phyloP scores from a whole-genome alignment of 2,329 filamentous ascomycete species.

The Penicillium sp. region DNA sequence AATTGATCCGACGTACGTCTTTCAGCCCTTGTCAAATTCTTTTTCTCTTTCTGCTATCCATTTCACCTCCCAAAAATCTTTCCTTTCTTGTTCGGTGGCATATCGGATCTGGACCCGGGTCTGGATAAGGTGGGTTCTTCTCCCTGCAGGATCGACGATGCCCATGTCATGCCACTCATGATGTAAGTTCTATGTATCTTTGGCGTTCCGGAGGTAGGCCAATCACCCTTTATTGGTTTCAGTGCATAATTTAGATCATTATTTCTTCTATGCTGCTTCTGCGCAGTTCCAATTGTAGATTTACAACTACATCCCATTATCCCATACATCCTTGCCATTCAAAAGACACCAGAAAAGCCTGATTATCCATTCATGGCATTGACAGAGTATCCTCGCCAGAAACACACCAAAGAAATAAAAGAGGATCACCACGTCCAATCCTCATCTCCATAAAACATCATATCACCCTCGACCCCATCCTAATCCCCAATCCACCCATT shows the following conservation, averaged over 20 bases:
- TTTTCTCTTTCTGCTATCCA: slow-evolving; percentile 10
- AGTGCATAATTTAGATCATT: not conserved
- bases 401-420: slow-evolving; percentile 2
- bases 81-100: slow-evolving; percentile 6
- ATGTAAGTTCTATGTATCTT: slow-evolving; percentile 30
- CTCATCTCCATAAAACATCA: not conserved
- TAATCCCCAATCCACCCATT: not conserved
- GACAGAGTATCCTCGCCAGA: slow-evolving; percentile 10
- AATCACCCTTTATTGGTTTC: slow-evolving; percentile 10
- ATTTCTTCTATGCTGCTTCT: not conserved
- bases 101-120: slow-evolving; percentile 14
- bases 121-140: slow-evolving; percentile 10
- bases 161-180: slow-evolving; percentile 18
- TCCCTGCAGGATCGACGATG: slow-evolving; percentile 15
- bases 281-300: not conserved
- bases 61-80: not conserved
- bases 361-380: not conserved
- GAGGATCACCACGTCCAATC: not conserved
- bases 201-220: slow-evolving; percentile 26
- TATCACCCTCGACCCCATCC: not conserved
- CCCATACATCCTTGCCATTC: not conserved
- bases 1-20: slow-evolving; percentile 29
- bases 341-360: not conserved
- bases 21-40: slow-evolving; percentile 20
- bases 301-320: not conserved